A percentile compares a stretch with the other conserved stretches of the same genome.
phyloP scores from a whole-genome alignment of 768 basidiomycete genomes.

The Cystofilobasidium capitatum region DNA sequence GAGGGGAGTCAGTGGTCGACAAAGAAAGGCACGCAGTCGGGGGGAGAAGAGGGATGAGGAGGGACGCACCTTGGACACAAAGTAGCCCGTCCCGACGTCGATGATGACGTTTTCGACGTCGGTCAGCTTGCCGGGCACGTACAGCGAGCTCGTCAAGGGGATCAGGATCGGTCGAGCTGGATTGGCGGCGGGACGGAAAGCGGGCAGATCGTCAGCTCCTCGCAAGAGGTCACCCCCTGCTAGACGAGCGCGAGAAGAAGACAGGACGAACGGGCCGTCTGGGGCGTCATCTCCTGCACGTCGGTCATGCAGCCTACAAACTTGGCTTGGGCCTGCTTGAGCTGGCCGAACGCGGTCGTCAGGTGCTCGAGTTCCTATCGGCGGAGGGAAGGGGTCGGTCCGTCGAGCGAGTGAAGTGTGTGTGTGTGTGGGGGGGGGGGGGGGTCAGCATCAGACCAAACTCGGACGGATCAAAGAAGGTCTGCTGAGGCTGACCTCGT shows the following conservation, averaged over 20 bases:
- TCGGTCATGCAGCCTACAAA: constrained; percentile 80
- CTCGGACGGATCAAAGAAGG: not conserved
- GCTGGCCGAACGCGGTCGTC: constrained; percentile 80
- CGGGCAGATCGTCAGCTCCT: not conserved
- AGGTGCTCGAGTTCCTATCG: constrained; percentile 80
- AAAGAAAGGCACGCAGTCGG: not conserved
- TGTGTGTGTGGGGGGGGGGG: not conserved
- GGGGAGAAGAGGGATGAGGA: not conserved
- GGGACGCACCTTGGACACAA: constrained; percentile 71
- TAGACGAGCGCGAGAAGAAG: not conserved
- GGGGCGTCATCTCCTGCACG: constrained; percentile 60
- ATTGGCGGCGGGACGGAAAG: not conserved
- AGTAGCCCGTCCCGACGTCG: constrained; percentile 94
- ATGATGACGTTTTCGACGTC: constrained; percentile 81
- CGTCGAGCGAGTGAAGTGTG: constrained; percentile 2
- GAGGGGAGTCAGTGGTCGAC: not conserved
- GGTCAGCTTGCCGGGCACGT: constrained; percentile 80
- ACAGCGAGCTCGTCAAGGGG: constrained; percentile 86
- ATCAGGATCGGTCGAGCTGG: constrained; percentile 80
- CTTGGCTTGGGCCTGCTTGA: constrained; percentile 86
- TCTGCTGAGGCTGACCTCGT: constrained; percentile 64
- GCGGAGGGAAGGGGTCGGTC: not conserved
- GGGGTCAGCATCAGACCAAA: not conserved
- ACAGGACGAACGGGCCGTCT: constrained; percentile 45
- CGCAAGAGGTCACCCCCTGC: not conserved